Percentiles rank a stretch among this genome's conserved stretches.
Evolutionary conservation across 176 grass and related monocot genomes (phyloP).

Genomic region (Eragrostis nindensis): DNA sequence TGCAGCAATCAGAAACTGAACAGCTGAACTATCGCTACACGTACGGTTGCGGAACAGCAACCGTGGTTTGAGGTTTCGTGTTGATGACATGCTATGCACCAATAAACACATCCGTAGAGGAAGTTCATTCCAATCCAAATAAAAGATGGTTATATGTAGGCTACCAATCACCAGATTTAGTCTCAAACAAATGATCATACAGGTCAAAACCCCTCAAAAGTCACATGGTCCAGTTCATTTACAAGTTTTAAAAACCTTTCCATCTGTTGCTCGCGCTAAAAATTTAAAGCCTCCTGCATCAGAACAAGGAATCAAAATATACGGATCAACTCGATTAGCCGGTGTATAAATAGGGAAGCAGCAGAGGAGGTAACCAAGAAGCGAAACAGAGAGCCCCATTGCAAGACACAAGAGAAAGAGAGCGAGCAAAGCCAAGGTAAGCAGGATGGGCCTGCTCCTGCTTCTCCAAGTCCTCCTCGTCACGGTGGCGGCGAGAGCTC

Average conservation of each 20-base stretch:
- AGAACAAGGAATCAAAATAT: neutral
- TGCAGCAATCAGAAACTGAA: neutral
- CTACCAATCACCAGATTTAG: neutral
- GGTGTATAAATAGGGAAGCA: constrained; percentile 33
- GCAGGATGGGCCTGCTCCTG: constrained; percentile 16
- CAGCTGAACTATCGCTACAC: too few relatives aligned
- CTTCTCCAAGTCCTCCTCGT: constrained; percentile 34
- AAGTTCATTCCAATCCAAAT: too few relatives aligned
- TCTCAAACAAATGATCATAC: neutral
- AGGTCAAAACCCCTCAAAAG: neutral
- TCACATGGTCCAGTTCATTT: neutral
- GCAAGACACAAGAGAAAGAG: neutral
- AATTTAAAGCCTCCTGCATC: neutral
- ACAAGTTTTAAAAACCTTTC: neutral
- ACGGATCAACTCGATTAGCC: neutral
- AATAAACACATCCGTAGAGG: too few relatives aligned
- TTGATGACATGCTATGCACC: too few relatives aligned
- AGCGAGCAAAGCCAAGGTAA: neutral
- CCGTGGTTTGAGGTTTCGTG: too few relatives aligned
- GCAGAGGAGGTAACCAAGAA: neutral
- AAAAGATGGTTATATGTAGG: neutral
- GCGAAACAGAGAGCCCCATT: neutral
- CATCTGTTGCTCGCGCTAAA: neutral
- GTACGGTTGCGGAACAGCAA: too few relatives aligned
- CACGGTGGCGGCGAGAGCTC: constrained; percentile 26